phyloP scores from a whole-genome alignment of 495 filamentous ascomycete species.

The Neurospora sp. region DNA sequence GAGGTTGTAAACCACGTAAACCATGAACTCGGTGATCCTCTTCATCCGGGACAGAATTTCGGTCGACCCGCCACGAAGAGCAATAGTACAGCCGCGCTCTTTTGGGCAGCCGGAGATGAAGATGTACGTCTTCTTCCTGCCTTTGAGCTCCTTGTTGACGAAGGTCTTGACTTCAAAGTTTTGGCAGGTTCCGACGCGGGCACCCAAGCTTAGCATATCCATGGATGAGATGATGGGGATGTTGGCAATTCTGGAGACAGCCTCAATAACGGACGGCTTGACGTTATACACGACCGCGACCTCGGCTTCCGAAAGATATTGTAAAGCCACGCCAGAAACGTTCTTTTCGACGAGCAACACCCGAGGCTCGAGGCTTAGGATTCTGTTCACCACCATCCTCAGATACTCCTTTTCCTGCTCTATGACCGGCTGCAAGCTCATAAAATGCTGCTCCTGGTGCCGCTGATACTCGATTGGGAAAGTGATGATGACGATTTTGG shows the following conservation, averaged over 20 bases:
- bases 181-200: slow-evolving; percentile 64
- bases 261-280: slow-evolving; percentile 88
- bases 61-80: slow-evolving; percentile 72
- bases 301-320: slow-evolving; percentile 74
- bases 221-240: slow-evolving; percentile 89
- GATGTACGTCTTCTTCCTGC: slow-evolving; percentile 85
- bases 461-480: slow-evolving; percentile 96
- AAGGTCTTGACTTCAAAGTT: slow-evolving; percentile 95
- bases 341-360: slow-evolving; percentile 81
- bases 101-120: slow-evolving; percentile 89
- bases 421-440: slow-evolving; percentile 96
- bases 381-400: slow-evolving; percentile 85
- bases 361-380: slow-evolving; percentile 71
- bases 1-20: slow-evolving; percentile 95
- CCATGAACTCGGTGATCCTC: slow-evolving; percentile 94
- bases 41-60: slow-evolving; percentile 68
- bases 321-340: slow-evolving; percentile 81
- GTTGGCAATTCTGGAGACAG: slow-evolving; percentile 82
- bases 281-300: slow-evolving; percentile 94
- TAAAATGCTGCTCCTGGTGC: slow-evolving; percentile 84
- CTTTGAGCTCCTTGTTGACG: slow-evolving; percentile 59
- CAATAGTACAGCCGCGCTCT: slow-evolving; percentile 92
- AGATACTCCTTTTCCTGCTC: slow-evolving; percentile 94
- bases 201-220: slow-evolving; percentile 82
- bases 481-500: slow-evolving; percentile 83